Percentiles rank a stretch among this genome's conserved stretches.
Conservation (phyloP, 257 asterid genomes). For the Petunia secreta region DNA sequence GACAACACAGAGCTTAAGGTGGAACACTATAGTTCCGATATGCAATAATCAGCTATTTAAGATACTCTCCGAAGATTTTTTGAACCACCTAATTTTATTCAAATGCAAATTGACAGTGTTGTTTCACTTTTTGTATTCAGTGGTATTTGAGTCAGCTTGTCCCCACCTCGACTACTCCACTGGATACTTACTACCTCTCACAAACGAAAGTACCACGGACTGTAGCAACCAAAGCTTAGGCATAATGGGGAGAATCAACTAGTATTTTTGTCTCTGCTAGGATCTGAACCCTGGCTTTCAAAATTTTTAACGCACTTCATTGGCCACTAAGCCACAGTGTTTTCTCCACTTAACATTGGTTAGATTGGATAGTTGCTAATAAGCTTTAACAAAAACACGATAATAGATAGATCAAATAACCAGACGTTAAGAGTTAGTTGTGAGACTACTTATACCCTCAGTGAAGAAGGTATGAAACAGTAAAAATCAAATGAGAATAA, state of each 20-base stretch:
- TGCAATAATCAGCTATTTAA: background rate
- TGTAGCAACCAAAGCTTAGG: no score
- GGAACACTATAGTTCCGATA: slow-evolving; percentile 15
- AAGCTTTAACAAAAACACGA: slow-evolving; percentile 3
- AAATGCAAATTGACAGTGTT: slow-evolving; percentile 12
- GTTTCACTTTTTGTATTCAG: background rate
- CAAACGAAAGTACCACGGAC: no score
- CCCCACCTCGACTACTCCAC: no score
- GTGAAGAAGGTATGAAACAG: background rate
- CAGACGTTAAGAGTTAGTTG: background rate
- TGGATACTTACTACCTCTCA: no score
- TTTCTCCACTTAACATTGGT: background rate
- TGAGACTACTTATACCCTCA: slow-evolving; percentile 12
- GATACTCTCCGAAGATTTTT: background rate
- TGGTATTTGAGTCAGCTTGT: no score
- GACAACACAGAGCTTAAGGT: slow-evolving; percentile 14
- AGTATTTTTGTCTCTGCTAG: no score
- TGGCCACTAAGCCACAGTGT: background rate
- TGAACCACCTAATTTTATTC: slow-evolving; percentile 10
- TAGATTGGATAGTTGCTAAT: slow-evolving; percentile 3
- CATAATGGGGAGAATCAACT: no score
- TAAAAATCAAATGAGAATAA: background rate
- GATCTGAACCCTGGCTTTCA: no score
- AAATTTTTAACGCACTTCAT: no score
- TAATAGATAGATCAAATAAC: background rate